Evolutionary conservation across 1,284 basidiomycete genomes (phyloP), one percentile per base, ranked within the genome.

Genomic region (Wolfiporia cocos): DNA sequence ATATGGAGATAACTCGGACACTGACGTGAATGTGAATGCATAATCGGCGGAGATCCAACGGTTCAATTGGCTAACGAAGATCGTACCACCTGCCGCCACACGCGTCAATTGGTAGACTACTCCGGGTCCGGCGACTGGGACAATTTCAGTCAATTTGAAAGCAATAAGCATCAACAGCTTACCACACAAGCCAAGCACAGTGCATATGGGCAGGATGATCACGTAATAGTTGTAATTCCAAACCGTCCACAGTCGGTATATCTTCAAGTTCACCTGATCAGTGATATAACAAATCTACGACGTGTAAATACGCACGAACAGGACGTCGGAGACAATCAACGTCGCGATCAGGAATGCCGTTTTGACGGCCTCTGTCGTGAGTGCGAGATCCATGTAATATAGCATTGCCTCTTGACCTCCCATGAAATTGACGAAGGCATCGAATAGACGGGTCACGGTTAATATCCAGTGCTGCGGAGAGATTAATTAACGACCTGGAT

Each of bases 211-310:
- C 3, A 43, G 11, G 18, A 43, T 37, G 21, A 43, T 30, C 15
- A 43, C 29, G 21, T 37, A 33, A 14, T 31, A 37, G 23, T 43
- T 43, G 24, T 31, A 15, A 19, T 22, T 22, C 41, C 41, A 43
- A 14, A 43, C 35, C 9, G 33, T 33, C 41, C 41, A 43, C 10
- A 43, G 18, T 3, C 41, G 34, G 35, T 43, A 43, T 4, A 35
- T 36, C 34, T 37, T 30, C 2, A 19, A 10, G 12, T 12, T 3
- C 26, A 5, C 12, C 5, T n/a, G 11, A 18, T 4, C 19, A 15
- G 4, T 26, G 17, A 21, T 26, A 10, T 2, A 3, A 26, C 5
- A 26, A 34, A 17, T 10, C 18, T 6, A n/a, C 14, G 5, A 15
- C 14, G 9, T 15, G 15, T 11, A 21, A 20, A 34, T 23, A 24